Evolutionary conservation across 1,139 yeast genomes (phyloP), one percentile per base, ranked within the genome.

Genomic region (Cylindricascospora bacillispora): DNA sequence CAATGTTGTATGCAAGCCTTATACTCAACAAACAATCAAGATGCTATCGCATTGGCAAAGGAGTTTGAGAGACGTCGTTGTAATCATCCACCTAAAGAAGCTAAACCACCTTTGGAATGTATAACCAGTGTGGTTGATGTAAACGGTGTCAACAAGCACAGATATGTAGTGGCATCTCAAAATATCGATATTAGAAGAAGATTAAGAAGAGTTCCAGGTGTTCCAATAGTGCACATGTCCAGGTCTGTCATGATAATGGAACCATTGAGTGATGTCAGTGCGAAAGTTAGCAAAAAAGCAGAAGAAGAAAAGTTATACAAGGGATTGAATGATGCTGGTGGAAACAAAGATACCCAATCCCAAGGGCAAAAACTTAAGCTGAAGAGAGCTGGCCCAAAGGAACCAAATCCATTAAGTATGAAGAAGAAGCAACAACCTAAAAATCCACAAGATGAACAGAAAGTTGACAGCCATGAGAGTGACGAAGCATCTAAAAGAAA

Each of bases 171-270:
- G 10, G 95, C 93, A 1, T 69, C 92, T 0, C 95, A 86, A 49
- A 74, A 80, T 45, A 67, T 69, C 25, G 66, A 70, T 17, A 62
- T 86, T 33, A 67, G 98, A 40, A 67, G 70, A 35, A 59, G 62
- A 30, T 62, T 89, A 39, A 67, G 97, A 41, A 61, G 61, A 20
- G 64, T 85, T 11, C 93, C 98, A 0, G 98, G 95, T 7, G 79
- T 83, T 3, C 99, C 99, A 1, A 57, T 89, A 41, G 62, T 86
- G 6, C 85, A 80, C 53, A 73, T 89, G 70, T 78, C 80, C 49
- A 66, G 95, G 39, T 73, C 94, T 1, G 98, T 92, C 14, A 81
- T 89, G 89, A 76, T 89, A 26, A 76, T 89, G 92, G 99, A 89
- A 55, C 95, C 95, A 10, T 61, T 86, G 41, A 79, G 93, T 30